These are phyloP conservation scores for Camelina laxa DNA, from an alignment of 345 rosid species.

Conservation along the genomic window DNA sequence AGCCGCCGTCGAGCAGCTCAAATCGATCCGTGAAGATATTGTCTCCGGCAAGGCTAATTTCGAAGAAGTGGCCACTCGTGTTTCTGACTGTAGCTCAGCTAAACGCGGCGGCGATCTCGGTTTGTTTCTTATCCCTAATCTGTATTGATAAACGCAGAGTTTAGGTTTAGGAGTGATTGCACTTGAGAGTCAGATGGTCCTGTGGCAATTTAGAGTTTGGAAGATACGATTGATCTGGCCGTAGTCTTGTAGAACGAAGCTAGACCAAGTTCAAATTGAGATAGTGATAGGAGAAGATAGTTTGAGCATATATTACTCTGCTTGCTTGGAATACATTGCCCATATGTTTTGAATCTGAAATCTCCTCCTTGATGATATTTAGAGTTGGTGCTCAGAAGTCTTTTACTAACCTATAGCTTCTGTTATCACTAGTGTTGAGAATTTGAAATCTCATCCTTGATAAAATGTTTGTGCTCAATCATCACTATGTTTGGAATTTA, in stretches of 20 bases:
- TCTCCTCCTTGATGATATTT: neutral
- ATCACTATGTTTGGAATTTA: neutral
- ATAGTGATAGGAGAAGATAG: neutral
- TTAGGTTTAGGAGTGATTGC: slow-evolving; percentile 11
- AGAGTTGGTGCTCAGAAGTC: too few species aligned
- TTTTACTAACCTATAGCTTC: too few species aligned
- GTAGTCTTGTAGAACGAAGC: neutral
- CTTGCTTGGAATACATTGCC: neutral
- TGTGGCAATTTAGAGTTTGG: neutral
- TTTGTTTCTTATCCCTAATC: slow-evolving; percentile 40
- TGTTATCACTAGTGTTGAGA: too few species aligned
- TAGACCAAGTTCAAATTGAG: neutral
- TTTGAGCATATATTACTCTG: neutral
- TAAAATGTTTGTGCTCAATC: too few species aligned
- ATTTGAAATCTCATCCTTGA: neutral
- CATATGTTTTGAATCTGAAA: neutral
- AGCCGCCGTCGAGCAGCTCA: slow-evolving; percentile 73
- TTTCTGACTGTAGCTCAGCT: slow-evolving; percentile 96
- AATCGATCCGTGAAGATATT: slow-evolving; percentile 74
- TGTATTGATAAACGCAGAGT: neutral
- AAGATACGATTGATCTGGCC: neutral
- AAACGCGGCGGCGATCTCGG: slow-evolving; percentile 98
- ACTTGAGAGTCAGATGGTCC: neutral
- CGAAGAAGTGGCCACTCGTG: slow-evolving; percentile 72
- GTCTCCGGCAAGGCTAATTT: slow-evolving; percentile 78